Percentiles rank a stretch among this genome's conserved stretches.
These are phyloP conservation scores for Arabidopsis thaliana DNA, from an alignment of 345 rosid species.

Conservation along the genomic window TAIR10.1 NC_003070.9:18565501-18566000, in stretches of 20 bases:
- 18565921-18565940: conserved; percentile 88
- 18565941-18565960: conserved; percentile 63
- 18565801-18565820: conserved; percentile 13
- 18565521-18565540: not conserved
- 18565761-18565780: conserved; percentile 57
- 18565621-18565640: conserved; percentile 90
- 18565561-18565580: not conserved
- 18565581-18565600: conserved; percentile 41
- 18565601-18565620: conserved; percentile 96
- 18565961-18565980: conserved; percentile 63
- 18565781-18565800: conserved; percentile 1
- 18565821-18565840: conserved; percentile 20
- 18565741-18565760: conserved; percentile 82
- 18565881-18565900: conserved; percentile 81
- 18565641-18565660: conserved; percentile 97
- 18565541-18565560: conserved; percentile 1
- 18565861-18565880: conserved; percentile 85
- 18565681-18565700: conserved; percentile 86
- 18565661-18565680: conserved; percentile 94
- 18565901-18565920: conserved; percentile 93
- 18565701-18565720: conserved; percentile 91
- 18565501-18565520: not conserved
- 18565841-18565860: conserved; percentile 26
- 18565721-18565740: conserved; percentile 87
- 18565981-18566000: conserved; percentile 69